These are phyloP conservation scores for Platanus orientalis DNA, from an alignment of 164 flowering plant genomes.

Conservation along the genomic window DNA sequence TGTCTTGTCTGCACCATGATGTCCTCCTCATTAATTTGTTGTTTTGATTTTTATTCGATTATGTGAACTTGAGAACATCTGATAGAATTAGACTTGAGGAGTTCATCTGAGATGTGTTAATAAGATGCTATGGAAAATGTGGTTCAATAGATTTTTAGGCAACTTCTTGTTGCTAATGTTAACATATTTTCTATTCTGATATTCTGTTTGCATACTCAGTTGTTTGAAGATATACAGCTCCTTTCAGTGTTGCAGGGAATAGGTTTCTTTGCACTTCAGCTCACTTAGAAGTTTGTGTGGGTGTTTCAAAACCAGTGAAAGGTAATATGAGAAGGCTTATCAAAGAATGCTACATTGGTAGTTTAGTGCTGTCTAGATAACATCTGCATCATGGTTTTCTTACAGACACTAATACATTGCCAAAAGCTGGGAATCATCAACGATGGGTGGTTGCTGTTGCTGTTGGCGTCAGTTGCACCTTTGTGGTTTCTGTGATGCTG, in stretches of 20 bases:
- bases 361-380: conserved; percentile 10
- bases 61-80: too few relatives aligned
- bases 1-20: too few relatives aligned
- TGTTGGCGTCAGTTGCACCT: conserved; percentile 52
- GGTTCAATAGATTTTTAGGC: not conserved
- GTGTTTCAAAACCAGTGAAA: conserved; percentile 37
- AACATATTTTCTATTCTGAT: not conserved
- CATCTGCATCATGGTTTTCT: conserved; percentile 10
- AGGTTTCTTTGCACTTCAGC: conserved; percentile 62
- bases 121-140: too few relatives aligned
- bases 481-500: conserved; percentile 46
- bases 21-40: too few relatives aligned
- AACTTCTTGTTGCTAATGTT: not conserved
- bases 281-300: conserved; percentile 42
- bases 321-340: conserved; percentile 32
- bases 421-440: conserved; percentile 33
- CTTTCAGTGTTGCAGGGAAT: conserved; percentile 77
- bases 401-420: conserved; percentile 44
- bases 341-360: not conserved
- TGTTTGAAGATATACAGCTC: conserved; percentile 11
- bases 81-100: too few relatives aligned
- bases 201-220: not conserved
- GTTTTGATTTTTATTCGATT: too few relatives aligned
- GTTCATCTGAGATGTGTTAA: too few relatives aligned
- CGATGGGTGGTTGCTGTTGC: conserved; percentile 48